Conservation (phyloP, 306 rosid species). For the Rosa lucieae region DNA sequence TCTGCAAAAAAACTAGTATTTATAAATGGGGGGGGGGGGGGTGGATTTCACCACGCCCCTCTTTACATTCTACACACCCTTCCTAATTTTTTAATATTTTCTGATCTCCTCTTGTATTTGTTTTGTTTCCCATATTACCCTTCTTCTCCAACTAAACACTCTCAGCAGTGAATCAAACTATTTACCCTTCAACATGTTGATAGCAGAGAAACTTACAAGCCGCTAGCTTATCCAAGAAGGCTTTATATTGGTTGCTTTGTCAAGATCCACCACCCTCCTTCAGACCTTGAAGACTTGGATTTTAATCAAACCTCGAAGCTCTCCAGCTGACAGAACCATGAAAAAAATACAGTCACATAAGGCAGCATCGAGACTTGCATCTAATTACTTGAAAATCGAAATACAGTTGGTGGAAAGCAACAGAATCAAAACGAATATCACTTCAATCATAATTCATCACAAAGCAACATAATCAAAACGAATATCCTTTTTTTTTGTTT, state of each 20-base stretch:
- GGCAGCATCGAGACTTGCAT: constrained; percentile 28
- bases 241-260: constrained; percentile 27
- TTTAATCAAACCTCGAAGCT: constrained; percentile 19
- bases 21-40: too few species aligned
- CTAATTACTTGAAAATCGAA: constrained; percentile 18
- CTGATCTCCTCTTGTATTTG: too few species aligned
- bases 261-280: constrained; percentile 26
- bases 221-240: constrained; percentile 16
- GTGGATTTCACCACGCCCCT: too few species aligned
- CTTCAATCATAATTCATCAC: constrained; percentile 2
- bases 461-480: constrained; percentile 5
- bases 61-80: too few species aligned
- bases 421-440: too few species aligned
- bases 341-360: constrained; percentile 23
- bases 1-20: too few species aligned
- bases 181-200: constrained; percentile 9
- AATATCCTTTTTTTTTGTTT: neutral
- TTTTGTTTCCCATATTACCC: too few species aligned
- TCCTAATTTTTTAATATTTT: too few species aligned
- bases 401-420: constrained; percentile 2
- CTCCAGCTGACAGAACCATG: constrained; percentile 24
- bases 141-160: too few species aligned
- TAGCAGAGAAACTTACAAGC: constrained; percentile 18
- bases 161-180: neutral
- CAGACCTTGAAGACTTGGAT: constrained; percentile 22